phyloP scores from a whole-genome alignment of 225 moss, liverwort and hornwort species.

The Sphagnum tenellum region DNA sequence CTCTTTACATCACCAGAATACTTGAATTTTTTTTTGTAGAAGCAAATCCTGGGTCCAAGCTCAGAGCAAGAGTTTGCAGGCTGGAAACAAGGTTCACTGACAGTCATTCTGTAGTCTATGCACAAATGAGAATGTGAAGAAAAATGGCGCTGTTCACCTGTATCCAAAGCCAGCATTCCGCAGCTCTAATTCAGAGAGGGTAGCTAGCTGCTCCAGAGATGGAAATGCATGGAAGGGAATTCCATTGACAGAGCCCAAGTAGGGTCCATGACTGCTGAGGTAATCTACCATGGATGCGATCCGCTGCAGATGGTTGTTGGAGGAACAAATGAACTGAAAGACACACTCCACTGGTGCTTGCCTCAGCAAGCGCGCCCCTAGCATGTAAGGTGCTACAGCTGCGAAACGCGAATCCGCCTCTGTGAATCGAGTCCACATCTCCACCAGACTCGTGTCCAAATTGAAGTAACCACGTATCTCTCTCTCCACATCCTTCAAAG shows the following conservation, averaged over 20 bases:
- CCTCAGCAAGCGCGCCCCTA: slow-evolving; percentile 73
- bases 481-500: slow-evolving; percentile 25
- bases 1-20: too few species aligned
- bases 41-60: too few species aligned
- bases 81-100: too few species aligned
- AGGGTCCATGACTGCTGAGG: slow-evolving; percentile 50
- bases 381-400: slow-evolving; percentile 83
- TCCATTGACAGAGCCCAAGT: slow-evolving; percentile 64
- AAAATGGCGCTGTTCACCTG: slow-evolving; percentile 34
- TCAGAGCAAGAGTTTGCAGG: too few species aligned
- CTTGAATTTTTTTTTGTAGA: too few species aligned
- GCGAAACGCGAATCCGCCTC: slow-evolving; percentile 84
- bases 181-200: slow-evolving; percentile 53
- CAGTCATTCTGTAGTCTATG: not conserved
- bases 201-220: slow-evolving; percentile 49
- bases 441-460: slow-evolving; percentile 52
- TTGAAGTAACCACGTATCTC: slow-evolving; percentile 82
- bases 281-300: slow-evolving; percentile 90
- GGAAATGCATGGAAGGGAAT: slow-evolving; percentile 79
- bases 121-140: not conserved
- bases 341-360: slow-evolving; percentile 83
- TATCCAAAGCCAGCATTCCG: slow-evolving; percentile 92
- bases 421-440: slow-evolving; percentile 57
- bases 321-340: slow-evolving; percentile 95
- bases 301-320: slow-evolving; percentile 93